phyloP scores from a whole-genome alignment of 345 rosid genomes.

The Acer campestre region DNA sequence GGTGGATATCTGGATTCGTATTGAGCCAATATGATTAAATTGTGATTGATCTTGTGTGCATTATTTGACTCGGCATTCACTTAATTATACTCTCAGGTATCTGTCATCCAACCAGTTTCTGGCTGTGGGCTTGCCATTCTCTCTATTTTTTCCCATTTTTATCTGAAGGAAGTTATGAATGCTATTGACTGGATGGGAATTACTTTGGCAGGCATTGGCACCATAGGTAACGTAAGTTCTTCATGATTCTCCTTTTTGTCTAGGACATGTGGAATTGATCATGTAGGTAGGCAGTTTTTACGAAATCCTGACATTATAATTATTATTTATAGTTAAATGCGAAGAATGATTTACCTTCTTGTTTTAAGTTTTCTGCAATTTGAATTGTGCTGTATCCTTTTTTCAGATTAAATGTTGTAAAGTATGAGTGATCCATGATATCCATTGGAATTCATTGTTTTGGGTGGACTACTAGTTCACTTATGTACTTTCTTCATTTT shows the following conservation, averaged over 20 bases:
- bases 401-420: background rate
- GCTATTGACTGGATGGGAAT: slow-evolving; percentile 94
- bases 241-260: slow-evolving; percentile 16
- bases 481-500: too few relatives aligned
- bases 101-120: slow-evolving; percentile 96
- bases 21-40: background rate
- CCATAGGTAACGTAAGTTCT: slow-evolving; percentile 70
- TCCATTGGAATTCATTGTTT: too few relatives aligned
- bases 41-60: slow-evolving; percentile 12
- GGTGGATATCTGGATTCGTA: background rate
- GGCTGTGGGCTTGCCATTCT: slow-evolving; percentile 98
- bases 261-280: background rate
- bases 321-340: background rate
- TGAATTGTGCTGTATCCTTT: background rate
- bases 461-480: too few relatives aligned
- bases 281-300: slow-evolving; percentile 3
- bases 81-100: slow-evolving; percentile 55
- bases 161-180: slow-evolving; percentile 92
- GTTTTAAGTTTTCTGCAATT: background rate
- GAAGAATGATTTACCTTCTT: background rate
- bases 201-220: slow-evolving; percentile 91
- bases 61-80: slow-evolving; percentile 14
- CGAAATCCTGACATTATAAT: background rate
- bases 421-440: background rate
- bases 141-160: slow-evolving; percentile 90